These are phyloP conservation scores for Lentinula sp. DNA, from an alignment of 768 basidiomycete genomes.

Conservation along the genomic window DNA sequence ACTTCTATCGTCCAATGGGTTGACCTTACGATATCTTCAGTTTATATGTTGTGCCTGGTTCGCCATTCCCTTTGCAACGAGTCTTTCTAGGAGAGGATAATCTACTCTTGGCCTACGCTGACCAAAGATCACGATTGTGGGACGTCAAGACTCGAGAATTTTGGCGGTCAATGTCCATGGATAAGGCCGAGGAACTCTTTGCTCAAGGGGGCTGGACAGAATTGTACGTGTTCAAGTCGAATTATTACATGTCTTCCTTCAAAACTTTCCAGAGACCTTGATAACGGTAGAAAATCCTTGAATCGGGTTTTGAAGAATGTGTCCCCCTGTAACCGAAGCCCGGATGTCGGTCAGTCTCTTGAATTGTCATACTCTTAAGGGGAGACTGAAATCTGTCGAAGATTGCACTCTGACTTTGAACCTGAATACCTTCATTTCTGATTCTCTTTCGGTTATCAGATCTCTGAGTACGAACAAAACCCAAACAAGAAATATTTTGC, in stretches of 20 bases:
- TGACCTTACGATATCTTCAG: constrained; percentile 30
- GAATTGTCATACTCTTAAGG: not conserved
- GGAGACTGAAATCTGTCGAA: constrained; percentile 14
- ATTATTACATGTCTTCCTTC: not conserved
- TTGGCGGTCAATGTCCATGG: constrained; percentile 71
- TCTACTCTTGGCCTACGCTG: constrained; percentile 68
- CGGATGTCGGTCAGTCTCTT: constrained; percentile 17
- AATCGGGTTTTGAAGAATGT: constrained; percentile 20
- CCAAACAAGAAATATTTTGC: constrained; percentile 33
- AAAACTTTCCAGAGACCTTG: not conserved
- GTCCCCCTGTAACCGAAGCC: constrained; percentile 11
- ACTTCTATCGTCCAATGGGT: not conserved
- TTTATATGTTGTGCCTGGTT: constrained; percentile 76
- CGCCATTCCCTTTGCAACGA: constrained; percentile 56
- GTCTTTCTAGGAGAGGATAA: constrained; percentile 66
- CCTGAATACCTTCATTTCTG: constrained; percentile 45
- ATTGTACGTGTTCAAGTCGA: constrained; percentile 38
- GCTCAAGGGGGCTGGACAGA: constrained; percentile 68
- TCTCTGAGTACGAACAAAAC: constrained; percentile 41
- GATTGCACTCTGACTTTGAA: constrained; percentile 45
- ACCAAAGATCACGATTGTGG: constrained; percentile 81
- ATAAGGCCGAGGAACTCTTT: constrained; percentile 74
- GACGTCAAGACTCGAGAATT: constrained; percentile 80
- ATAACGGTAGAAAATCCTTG: constrained; percentile 13
- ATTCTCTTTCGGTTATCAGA: constrained; percentile 44